Evolutionary conservation across 2,329 filamentous ascomycete genomes (phyloP).

Genomic region (Cercospora sp.): DNA sequence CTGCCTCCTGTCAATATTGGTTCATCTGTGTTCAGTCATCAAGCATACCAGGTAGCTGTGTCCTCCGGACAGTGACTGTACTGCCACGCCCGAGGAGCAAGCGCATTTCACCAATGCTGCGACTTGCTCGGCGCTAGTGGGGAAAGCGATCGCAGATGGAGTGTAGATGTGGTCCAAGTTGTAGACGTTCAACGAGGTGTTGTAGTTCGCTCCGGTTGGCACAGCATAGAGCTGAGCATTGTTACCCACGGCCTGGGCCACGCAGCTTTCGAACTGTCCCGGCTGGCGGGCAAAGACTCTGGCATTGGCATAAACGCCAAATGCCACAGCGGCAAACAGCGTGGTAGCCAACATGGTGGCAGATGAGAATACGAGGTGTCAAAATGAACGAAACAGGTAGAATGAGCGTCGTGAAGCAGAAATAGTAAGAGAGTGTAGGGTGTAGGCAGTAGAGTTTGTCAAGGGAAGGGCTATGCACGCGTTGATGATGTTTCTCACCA

Average conservation of each 20-base stretch:
- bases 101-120: constrained; percentile 19
- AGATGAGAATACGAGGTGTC: constrained; percentile 4
- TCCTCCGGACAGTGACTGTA: constrained; percentile 20
- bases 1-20: neutral
- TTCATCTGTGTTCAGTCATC: neutral
- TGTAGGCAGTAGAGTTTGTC: neutral
- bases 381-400: neutral
- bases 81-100: constrained; percentile 1
- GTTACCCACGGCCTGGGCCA: constrained; percentile 16
- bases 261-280: constrained; percentile 10
- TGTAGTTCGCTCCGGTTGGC: constrained; percentile 12
- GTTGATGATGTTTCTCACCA: neutral
- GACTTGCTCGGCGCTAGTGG: constrained; percentile 11
- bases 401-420: constrained; percentile 1
- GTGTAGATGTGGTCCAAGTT: constrained; percentile 21
- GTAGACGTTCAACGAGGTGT: constrained; percentile 15
- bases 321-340: constrained; percentile 2
- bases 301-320: constrained; percentile 4
- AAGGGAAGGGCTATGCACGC: neutral
- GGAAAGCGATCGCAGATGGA: constrained; percentile 19
- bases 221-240: constrained; percentile 15
- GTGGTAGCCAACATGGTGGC: constrained; percentile 8
- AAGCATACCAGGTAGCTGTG: constrained; percentile 20
- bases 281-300: constrained; percentile 1
- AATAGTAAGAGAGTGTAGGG: neutral